Base-by-base conservation (phyloP, 345 rosid genomes). In the Fremontodendron californicum region DNA sequence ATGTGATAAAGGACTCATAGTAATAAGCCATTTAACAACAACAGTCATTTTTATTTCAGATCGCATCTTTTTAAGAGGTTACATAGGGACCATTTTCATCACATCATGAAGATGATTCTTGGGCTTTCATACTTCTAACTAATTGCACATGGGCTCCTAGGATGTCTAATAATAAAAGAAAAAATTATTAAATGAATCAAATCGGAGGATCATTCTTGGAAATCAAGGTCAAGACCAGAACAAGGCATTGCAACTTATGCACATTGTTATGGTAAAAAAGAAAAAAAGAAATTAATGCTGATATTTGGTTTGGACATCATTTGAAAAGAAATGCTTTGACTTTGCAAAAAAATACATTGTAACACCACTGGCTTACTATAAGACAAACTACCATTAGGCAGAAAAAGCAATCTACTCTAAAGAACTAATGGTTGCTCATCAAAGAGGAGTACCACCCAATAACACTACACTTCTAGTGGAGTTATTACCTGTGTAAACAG, bases 401-500 rank as follows among this genome's bases (percentile, higher is more conserved):
- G 37, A 43, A 45, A 45, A 68, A 46, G 23, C 51, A 68, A 68
- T 42, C 54, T 45, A 49, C 37, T 69, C 54, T n/a, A 43, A 66
- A 23, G 35, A 61, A 5, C 29, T 3, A 57, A 33, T 23, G 63
- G 33, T 25, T 57, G 33, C 63, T 4, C 6, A 57, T 23, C 33
- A 64, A 64, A 64, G 33, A 57, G 33, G 63, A 57, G 33, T 19
- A 40, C 70, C 9, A 65, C 48, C 9, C 48, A 51, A 19, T 5
- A 18, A 19, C 23, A 6, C 21, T 65, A 65, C 48, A 39, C 42
- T 9, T 39, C 29, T 65, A 66, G 31, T 6, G 13, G 33, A 66
- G 49, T 21, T 21, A 27, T 55, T 77, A 93, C 99, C 99, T 93
- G 99, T 2, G 97, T 81, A 85, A 96, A 96, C 66, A 96, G 84